These are phyloP conservation scores for Filosporella fistucella DNA, from an alignment of 495 filamentous ascomycete genomes.

Conservation along the genomic window DNA sequence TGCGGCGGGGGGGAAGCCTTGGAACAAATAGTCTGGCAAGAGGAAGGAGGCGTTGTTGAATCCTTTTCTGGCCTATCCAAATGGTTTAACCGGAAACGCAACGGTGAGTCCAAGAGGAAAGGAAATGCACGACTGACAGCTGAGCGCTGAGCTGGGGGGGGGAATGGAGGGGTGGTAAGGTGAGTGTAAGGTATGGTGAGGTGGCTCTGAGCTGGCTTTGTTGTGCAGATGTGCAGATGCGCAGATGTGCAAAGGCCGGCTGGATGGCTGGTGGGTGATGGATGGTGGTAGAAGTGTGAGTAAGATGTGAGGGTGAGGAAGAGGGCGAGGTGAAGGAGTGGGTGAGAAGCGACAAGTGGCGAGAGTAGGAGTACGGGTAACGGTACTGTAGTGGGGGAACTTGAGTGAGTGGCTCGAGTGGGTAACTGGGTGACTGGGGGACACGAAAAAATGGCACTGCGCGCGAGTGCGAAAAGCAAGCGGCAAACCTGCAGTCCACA, in stretches of 20 bases:
- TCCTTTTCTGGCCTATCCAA: constrained; percentile 8
- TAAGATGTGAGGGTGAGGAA: constrained; percentile 17
- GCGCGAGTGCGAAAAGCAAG: too few species aligned
- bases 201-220: constrained; percentile 15
- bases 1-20: constrained; percentile 15
- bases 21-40: constrained; percentile 23
- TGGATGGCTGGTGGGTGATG: neutral
- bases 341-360: constrained; percentile 22
- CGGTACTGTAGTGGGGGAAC: too few species aligned
- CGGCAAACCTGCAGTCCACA: too few species aligned
- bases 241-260: too few species aligned
- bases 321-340: constrained; percentile 18
- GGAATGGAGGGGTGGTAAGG: constrained; percentile 3
- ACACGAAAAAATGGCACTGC: too few species aligned
- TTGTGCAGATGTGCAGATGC: too few species aligned
- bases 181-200: too few species aligned
- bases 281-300: constrained; percentile 14
- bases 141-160: constrained; percentile 9
- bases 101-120: constrained; percentile 18
- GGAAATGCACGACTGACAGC: constrained; percentile 16
- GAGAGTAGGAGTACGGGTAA: too few species aligned
- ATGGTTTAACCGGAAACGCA: constrained; percentile 8
- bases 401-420: too few species aligned
- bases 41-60: neutral
- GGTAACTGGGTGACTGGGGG: too few species aligned